Evolutionary conservation across 1,284 basidiomycete species (phyloP).

Genomic region (Xerocomus nothofagi): DNA sequence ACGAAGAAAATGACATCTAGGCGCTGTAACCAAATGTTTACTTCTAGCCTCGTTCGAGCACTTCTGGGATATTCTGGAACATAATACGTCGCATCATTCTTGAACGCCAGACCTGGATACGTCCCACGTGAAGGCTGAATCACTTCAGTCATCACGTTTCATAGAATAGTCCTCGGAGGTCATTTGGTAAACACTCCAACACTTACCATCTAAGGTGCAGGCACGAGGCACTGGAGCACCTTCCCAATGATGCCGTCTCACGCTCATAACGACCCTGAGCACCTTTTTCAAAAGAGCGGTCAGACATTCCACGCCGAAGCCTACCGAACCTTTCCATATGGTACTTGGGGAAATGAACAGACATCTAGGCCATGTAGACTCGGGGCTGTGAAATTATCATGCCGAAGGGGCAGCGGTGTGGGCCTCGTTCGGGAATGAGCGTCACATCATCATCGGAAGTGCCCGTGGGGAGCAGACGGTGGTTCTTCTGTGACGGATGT

Average conservation of each 20-base stretch:
- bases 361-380: background rate
- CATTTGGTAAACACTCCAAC: constrained; percentile 3
- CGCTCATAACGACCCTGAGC: constrained; percentile 30
- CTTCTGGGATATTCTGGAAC: constrained; percentile 28
- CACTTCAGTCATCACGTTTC: constrained; percentile 13
- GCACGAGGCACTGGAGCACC: constrained; percentile 32
- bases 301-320: constrained; percentile 4
- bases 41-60: constrained; percentile 12
- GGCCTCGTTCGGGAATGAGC: constrained; percentile 7
- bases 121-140: constrained; percentile 26
- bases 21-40: background rate
- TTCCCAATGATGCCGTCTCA: constrained; percentile 27
- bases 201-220: constrained; percentile 23
- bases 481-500: constrained; percentile 22
- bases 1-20: background rate
- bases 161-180: constrained; percentile 34
- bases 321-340: background rate
- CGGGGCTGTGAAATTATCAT: constrained; percentile 4
- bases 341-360: background rate
- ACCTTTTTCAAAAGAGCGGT: constrained; percentile 1
- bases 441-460: constrained; percentile 18
- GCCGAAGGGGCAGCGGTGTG: constrained; percentile 2
- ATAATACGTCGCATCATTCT: background rate
- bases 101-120: background rate
- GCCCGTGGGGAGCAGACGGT: constrained; percentile 20